Base-by-base conservation (phyloP, 1,284 basidiomycete species). In the Pholiota adiposa region DNA sequence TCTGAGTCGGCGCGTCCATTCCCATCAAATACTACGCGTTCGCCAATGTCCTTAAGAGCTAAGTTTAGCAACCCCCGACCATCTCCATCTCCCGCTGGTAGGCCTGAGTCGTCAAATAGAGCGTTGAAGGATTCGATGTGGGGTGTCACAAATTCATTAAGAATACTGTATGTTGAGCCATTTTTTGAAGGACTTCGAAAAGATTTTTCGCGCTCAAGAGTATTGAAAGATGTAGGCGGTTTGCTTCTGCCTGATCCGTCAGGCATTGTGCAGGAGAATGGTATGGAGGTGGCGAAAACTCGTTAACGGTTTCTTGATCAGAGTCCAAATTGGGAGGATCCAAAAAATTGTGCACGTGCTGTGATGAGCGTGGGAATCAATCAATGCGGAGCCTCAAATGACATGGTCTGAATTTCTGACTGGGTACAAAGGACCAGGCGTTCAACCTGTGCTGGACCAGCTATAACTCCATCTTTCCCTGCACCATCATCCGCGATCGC, bases 111-210 rank as follows among this genome's bases (percentile, higher is more conserved):
- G 68, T 97, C 93, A 71, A 97, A 94, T 31, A 99, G 83, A 11
- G 95, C 90, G 74, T 99, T 97, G 83, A 99, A 99, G 44, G 93
- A 96, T 75, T 98, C 93, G 64, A 99, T 87, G 73, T 98, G 96
- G 9, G 97, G 97, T 29, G 87, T 83, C 58, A 98, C 93, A 67
- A 99, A 94, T 76, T 97, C 94, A 68, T 97, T 94, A 58, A 99
- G 83, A 58, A 94, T 92, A 16, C 89, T 88, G 59, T 94, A 88
- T 16, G 89, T 87, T 38, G 90, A 85, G 19, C 85, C 85, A 50
- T 85, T 77, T 65, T 81, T 81, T 18, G 90, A 83, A 0, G 97
- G 97, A 59, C 89, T 83, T 72, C 86, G 84, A 79, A 98, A 98
- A 3, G 83, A 77, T 11, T 88, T 80, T 78, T 98, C 96, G 59